These are phyloP conservation scores for Colletotrichum tofieldiae DNA, from an alignment of 2,329 filamentous ascomycete genomes.

Conservation along the genomic window DNA sequence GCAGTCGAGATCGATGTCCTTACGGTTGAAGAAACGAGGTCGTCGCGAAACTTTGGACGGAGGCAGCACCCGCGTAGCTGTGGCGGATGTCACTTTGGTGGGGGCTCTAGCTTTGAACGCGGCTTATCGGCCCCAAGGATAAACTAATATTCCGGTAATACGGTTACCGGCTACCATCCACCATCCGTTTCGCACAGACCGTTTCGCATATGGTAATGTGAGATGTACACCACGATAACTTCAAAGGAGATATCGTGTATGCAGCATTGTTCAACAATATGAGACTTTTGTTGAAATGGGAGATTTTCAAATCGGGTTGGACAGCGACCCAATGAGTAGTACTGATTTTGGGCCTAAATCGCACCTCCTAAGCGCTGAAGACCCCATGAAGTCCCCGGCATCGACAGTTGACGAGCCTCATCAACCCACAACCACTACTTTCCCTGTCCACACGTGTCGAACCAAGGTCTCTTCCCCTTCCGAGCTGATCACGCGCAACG, in stretches of 20 bases:
- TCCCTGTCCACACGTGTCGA: conserved; percentile 30
- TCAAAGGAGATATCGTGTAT: neutral
- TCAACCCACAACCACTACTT: neutral
- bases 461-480: neutral
- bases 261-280: neutral
- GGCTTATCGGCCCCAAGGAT: neutral
- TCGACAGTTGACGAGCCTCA: conserved; percentile 13
- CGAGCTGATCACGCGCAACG: conserved; percentile 22
- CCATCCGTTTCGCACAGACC: conserved; percentile 3
- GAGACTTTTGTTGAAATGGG: neutral
- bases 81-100: conserved; percentile 28
- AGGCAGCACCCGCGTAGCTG: neutral
- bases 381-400: neutral
- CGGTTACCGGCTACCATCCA: neutral
- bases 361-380: neutral
- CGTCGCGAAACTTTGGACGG: conserved; percentile 15
- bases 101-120: neutral
- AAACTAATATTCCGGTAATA: neutral
- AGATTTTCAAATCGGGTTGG: neutral
- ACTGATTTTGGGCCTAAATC: neutral
- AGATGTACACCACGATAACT: neutral
- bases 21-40: conserved; percentile 7
- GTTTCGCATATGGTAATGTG: neutral
- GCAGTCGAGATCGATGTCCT: neutral
- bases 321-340: too few relatives aligned